These are phyloP conservation scores for Penicillium turbatum DNA, from an alignment of 495 filamentous ascomycete species.

Conservation along the genomic window DNA sequence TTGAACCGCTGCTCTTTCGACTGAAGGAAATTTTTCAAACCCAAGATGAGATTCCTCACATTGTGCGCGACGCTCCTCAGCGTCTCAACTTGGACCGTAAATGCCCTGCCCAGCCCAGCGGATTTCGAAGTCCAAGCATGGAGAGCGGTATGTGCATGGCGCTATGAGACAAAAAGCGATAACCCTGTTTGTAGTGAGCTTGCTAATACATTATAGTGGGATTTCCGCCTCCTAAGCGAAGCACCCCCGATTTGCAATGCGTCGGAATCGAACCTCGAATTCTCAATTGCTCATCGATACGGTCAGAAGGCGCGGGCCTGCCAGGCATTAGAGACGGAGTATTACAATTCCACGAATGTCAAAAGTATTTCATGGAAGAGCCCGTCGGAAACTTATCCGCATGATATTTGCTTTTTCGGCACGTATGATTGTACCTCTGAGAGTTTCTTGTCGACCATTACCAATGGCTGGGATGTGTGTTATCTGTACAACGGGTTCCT, in stretches of 20 bases:
- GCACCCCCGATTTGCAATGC: conserved; percentile 21
- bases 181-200: neutral
- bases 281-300: conserved; percentile 19
- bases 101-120: conserved; percentile 6
- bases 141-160: conserved; percentile 16
- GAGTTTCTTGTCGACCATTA: conserved; percentile 15
- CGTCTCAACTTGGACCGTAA: neutral
- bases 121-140: conserved; percentile 15
- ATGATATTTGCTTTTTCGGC: conserved; percentile 28
- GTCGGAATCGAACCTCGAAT: conserved; percentile 18
- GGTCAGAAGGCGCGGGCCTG: conserved; percentile 11
- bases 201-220: conserved; percentile 23
- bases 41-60: conserved; percentile 4
- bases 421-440: conserved; percentile 14
- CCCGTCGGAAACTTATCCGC: conserved; percentile 5
- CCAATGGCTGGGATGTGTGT: conserved; percentile 31
- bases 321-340: neutral
- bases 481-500: conserved; percentile 23
- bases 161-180: neutral
- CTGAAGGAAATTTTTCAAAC: neutral
- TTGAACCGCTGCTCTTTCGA: no score
- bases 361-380: conserved; percentile 35
- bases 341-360: conserved; percentile 14
- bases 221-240: conserved; percentile 26
- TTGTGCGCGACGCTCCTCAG: conserved; percentile 1